Evolutionary conservation across 176 grass and related monocot species (phyloP).

Genomic region (Alloteropsis semialata): DNA sequence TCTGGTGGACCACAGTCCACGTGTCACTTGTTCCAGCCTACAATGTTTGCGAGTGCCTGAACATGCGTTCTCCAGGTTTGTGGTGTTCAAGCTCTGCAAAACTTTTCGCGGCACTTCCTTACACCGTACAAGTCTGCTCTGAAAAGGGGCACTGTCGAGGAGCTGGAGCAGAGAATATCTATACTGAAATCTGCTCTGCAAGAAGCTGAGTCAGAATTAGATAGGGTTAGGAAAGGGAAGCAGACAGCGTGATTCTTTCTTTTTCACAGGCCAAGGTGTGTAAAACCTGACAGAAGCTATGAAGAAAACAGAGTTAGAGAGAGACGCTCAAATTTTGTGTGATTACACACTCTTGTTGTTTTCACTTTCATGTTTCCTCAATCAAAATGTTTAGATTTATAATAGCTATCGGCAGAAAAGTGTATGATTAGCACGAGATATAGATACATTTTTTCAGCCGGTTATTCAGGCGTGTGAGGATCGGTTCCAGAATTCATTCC

Average conservation of each 20-base stretch:
- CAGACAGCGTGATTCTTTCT: conserved; percentile 47
- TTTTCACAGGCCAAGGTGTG: conserved; percentile 14
- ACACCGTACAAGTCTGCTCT: conserved; percentile 58
- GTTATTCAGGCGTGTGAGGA: neutral
- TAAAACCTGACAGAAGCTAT: neutral
- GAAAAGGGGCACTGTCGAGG: conserved; percentile 64
- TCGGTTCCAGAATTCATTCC: neutral
- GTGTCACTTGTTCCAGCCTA: neutral
- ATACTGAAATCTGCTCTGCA: conserved; percentile 58
- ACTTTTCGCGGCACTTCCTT: conserved; percentile 75
- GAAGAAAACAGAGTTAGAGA: conserved; percentile 10
- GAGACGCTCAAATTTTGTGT: conserved; percentile 20
- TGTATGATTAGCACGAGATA: conserved; percentile 17
- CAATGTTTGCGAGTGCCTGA: neutral
- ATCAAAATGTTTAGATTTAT: conserved; percentile 23
- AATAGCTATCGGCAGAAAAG: conserved; percentile 27
- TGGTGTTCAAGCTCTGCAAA: conserved; percentile 81
- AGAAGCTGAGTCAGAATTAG: conserved; percentile 71
- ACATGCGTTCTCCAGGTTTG: conserved; percentile 60
- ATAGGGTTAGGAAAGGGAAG: conserved; percentile 82
- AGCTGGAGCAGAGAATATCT: conserved; percentile 68
- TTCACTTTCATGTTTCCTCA: conserved; percentile 22
- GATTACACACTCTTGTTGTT: conserved; percentile 17
- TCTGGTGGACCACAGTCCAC: neutral
- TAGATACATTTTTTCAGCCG: conserved; percentile 7